phyloP scores from a whole-genome alignment of 768 basidiomycete species.

The Dioszegia crocea region DNA sequence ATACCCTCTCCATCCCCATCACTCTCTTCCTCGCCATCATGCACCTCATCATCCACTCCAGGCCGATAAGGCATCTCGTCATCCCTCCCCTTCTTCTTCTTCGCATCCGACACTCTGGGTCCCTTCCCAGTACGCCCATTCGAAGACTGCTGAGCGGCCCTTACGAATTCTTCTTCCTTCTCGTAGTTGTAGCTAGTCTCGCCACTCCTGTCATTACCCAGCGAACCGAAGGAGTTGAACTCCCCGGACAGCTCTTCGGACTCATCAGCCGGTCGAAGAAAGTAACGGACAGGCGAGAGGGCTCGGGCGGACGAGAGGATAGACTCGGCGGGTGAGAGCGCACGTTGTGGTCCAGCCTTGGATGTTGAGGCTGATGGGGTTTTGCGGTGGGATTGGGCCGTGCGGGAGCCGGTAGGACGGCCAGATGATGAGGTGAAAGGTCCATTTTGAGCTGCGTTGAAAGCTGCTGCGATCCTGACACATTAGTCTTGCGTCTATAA shows the following conservation, averaged over 20 bases:
- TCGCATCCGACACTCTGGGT: constrained; percentile 22
- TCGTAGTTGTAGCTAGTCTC: constrained; percentile 32
- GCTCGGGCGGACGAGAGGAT: constrained; percentile 33
- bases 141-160: constrained; percentile 16
- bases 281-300: constrained; percentile 40
- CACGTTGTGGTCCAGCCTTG: constrained; percentile 13
- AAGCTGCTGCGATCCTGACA: constrained; percentile 35
- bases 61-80: constrained; percentile 45
- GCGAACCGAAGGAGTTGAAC: constrained; percentile 29
- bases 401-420: constrained; percentile 10
- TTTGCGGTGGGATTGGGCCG: constrained; percentile 6
- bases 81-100: constrained; percentile 18
- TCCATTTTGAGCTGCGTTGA: constrained; percentile 37
- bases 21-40: constrained; percentile 28
- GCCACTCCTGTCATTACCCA: constrained; percentile 9
- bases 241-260: constrained; percentile 19
- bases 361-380: neutral
- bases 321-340: constrained; percentile 33
- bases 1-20: constrained; percentile 39
- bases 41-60: constrained; percentile 29
- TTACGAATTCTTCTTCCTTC: constrained; percentile 35
- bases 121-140: neutral
- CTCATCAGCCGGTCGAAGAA: constrained; percentile 32
- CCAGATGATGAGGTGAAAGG: constrained; percentile 9
- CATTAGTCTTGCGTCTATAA: neutral